A percentile compares a stretch with the other conserved stretches of the same genome.
Conservation (phyloP, 768 basidiomycete genomes). For the Rhodotorula graminis region DNA sequence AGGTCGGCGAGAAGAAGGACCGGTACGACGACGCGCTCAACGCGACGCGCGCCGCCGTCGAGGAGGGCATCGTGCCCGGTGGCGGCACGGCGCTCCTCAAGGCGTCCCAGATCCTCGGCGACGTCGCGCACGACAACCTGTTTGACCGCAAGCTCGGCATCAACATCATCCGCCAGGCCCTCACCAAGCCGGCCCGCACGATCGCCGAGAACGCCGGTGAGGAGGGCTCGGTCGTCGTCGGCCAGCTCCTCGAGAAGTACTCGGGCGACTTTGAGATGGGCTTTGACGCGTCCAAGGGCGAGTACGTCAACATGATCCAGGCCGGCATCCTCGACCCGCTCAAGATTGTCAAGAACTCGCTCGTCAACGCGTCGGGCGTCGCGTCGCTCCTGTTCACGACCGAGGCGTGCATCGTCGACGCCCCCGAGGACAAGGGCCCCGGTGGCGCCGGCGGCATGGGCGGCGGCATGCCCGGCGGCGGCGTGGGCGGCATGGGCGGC, state of each 20-base stretch:
- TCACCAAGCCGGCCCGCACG: constrained; percentile 72
- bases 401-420: constrained; percentile 87
- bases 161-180: constrained; percentile 61
- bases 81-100: constrained; percentile 77
- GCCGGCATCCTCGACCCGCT: constrained; percentile 76
- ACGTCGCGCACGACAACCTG: constrained; percentile 69
- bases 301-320: constrained; percentile 77
- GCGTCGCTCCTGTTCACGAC: constrained; percentile 86
- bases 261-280: constrained; percentile 72
- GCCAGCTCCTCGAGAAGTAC: constrained; percentile 68
- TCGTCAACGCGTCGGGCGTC: constrained; percentile 89
- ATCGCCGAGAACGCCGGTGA: constrained; percentile 93
- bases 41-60: constrained; percentile 87
- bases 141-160: constrained; percentile 98
- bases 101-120: constrained; percentile 67
- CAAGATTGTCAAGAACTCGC: constrained; percentile 77
- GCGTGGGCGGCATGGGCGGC: constrained; percentile 32
- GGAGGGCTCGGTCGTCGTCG: constrained; percentile 87
- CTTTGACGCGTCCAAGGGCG: constrained; percentile 72
- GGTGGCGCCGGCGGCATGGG: constrained; percentile 53
- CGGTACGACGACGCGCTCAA: constrained; percentile 69
- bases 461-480: constrained; percentile 33
- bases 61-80: constrained; percentile 96
- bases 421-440: constrained; percentile 61
- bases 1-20: constrained; percentile 99